phyloP scores from a whole-genome alignment of 768 basidiomycete species.

The Imleria badia region DNA sequence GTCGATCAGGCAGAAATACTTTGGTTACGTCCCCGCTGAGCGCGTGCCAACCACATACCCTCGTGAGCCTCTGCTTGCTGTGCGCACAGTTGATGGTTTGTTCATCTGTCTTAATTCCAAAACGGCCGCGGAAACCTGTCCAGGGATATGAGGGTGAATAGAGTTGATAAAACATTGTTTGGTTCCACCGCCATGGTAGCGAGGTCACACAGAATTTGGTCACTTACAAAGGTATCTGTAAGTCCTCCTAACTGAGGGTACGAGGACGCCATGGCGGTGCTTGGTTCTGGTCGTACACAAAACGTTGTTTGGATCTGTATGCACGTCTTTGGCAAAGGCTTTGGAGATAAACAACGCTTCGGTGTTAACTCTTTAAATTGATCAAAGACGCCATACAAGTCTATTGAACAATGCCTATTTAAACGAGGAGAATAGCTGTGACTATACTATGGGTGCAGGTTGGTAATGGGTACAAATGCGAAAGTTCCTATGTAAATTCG shows the following conservation, averaged over 20 bases:
- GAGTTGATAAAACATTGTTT: background rate
- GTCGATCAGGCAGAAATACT: slow-evolving; percentile 66
- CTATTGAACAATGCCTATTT: background rate
- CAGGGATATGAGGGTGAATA: slow-evolving; percentile 73
- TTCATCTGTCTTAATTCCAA: slow-evolving; percentile 52
- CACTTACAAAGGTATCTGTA: slow-evolving; percentile 34
- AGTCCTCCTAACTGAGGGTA: slow-evolving; percentile 28
- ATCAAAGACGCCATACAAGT: background rate
- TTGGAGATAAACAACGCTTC: slow-evolving; percentile 24
- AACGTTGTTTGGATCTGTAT: slow-evolving; percentile 23
- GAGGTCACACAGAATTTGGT: no score
- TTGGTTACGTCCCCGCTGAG: slow-evolving; percentile 72
- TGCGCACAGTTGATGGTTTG: background rate
- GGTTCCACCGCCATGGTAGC: background rate
- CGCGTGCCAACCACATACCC: slow-evolving; percentile 77
- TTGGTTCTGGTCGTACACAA: background rate
- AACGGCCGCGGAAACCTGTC: slow-evolving; percentile 65
- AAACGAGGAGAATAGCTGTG: no score
- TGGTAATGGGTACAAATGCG: background rate
- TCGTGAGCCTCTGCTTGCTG: slow-evolving; percentile 45
- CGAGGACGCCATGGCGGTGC: slow-evolving; percentile 27
- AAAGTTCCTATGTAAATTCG: background rate
- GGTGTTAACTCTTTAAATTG: no score
- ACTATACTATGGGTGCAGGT: background rate
- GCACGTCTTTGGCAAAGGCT: slow-evolving; percentile 21